Evolutionary conservation across 164 flowering plant genomes (phyloP), one percentile per base, ranked within the genome.

Genomic region (Nymphaea colorata): DNA sequence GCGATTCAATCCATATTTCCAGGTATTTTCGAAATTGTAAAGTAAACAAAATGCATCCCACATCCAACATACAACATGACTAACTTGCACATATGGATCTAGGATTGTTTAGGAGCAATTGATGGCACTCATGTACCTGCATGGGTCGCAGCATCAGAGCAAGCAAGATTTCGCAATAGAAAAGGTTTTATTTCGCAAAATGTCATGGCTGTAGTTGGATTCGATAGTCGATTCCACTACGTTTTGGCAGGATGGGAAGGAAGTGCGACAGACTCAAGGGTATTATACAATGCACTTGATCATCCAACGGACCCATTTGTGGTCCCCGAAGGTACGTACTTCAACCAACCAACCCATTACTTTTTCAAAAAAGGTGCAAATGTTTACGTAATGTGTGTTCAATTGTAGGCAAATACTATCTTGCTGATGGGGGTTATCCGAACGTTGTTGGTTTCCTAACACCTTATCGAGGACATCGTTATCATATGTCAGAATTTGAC

Each of bases 401-500:
- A 10, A 16, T 10, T 74, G 14, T 81, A 88, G 97, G 90, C 2
- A 88, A 84, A 66, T 90, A 84, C 76, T 90, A 88, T 72, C 85
- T 90, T 64, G 97, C 85, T 65, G 93, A 88, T 71, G 67, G 72
- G 4, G 84, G 82, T 5, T 87, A 85, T 66, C 57, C 74, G 4
- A 87, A 86, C 67, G 69, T 75, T 76, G 77, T 78, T 60, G 90
- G 89, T 59, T 90, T 88, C 72, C 70, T 90, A 44, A 83, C 94
- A 42, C 97, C 92, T 66, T 87, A 69, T 74, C 75, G 64, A 62
- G 88, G 88, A 57, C 74, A 78, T 47, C 79, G 90, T 4, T 88
- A 81, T 74, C 82, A 79, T 70, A 68, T 70, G 17, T 75, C 75
- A 61, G 89, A 86, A 68, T 87, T 77, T 68, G 94, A 89, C 53